Percentiles rank a stretch among this genome's conserved stretches.
These are phyloP conservation scores for Monosporascus sp. DNA, from an alignment of 2,329 filamentous ascomycete genomes.

Conservation along the genomic window DNA sequence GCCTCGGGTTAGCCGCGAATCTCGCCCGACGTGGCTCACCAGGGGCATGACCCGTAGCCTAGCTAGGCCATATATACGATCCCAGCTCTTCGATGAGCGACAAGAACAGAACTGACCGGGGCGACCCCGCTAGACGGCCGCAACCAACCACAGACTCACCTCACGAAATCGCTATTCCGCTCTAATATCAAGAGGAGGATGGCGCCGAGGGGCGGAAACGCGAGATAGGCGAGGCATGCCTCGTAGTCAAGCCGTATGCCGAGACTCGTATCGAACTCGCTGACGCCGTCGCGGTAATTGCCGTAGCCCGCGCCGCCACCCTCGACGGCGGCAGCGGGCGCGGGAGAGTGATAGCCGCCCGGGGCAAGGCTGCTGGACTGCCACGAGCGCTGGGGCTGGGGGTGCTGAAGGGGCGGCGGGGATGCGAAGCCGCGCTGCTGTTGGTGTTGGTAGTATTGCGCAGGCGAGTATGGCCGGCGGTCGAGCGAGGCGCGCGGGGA, in stretches of 20 bases:
- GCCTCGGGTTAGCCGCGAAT: too few relatives aligned
- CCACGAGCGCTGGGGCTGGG: slow-evolving; percentile 55
- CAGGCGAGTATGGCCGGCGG: slow-evolving; percentile 48
- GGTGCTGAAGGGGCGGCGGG: slow-evolving; percentile 44
- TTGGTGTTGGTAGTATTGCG: slow-evolving; percentile 28
- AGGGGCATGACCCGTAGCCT: too few relatives aligned
- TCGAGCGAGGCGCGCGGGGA: slow-evolving; percentile 57
- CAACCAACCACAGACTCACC: slow-evolving; percentile 46
- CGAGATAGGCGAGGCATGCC: slow-evolving; percentile 82
- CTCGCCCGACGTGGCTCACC: too few relatives aligned
- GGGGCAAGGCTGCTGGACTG: slow-evolving; percentile 22
- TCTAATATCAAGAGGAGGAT: slow-evolving; percentile 81
- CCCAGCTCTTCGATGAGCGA: too few relatives aligned
- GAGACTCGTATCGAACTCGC: slow-evolving; percentile 87
- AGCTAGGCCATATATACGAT: too few relatives aligned
- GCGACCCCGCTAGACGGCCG: too few relatives aligned
- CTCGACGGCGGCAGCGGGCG: neutral
- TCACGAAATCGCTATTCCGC: slow-evolving; percentile 93
- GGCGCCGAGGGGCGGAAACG: slow-evolving; percentile 78
- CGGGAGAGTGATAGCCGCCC: neutral
- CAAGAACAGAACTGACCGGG: too few relatives aligned
- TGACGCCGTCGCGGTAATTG: slow-evolving; percentile 52
- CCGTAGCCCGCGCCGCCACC: slow-evolving; percentile 25
- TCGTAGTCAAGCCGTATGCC: slow-evolving; percentile 85
- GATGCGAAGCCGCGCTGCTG: slow-evolving; percentile 38